These are phyloP conservation scores for Diatrype stigma DNA, from an alignment of 2,329 filamentous ascomycete species.

Conservation along the genomic window DNA sequence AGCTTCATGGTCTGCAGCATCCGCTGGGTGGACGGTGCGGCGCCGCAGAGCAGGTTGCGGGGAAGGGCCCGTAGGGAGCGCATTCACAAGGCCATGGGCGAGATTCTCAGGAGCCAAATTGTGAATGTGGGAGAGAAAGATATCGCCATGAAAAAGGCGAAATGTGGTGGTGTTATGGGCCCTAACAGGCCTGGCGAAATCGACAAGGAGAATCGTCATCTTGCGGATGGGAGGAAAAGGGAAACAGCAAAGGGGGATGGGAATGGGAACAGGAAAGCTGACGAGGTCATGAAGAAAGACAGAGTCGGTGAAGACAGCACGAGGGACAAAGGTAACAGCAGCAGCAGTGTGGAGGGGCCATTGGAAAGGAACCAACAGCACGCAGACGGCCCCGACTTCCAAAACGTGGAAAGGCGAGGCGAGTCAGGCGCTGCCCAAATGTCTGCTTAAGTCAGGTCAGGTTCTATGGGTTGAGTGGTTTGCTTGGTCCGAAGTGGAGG, in stretches of 20 bases:
- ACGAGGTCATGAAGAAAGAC: no score
- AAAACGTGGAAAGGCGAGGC: no score
- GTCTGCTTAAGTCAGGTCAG: no score
- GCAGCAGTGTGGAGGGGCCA: no score
- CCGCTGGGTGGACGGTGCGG: slow-evolving; percentile 77
- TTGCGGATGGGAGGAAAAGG: slow-evolving; percentile 19
- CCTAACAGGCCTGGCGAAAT: slow-evolving; percentile 6
- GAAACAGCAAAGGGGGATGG: slow-evolving; percentile 21
- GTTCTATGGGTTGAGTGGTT: no score
- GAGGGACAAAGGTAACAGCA: no score
- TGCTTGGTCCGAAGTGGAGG: no score
- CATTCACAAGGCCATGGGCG: slow-evolving; percentile 52
- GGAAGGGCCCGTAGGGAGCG: slow-evolving; percentile 53
- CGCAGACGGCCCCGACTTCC: no score
- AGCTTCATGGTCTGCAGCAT: slow-evolving; percentile 82
- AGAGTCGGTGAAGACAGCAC: no score
- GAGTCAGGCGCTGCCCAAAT: no score
- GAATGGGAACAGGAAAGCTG: no score
- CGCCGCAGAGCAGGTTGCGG: slow-evolving; percentile 50
- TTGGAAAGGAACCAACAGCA: no score
- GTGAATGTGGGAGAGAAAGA: slow-evolving; percentile 26
- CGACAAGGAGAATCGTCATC: slow-evolving; percentile 8
- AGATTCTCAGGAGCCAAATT: slow-evolving; percentile 39
- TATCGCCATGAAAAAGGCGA: slow-evolving; percentile 1
- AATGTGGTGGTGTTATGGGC: not conserved